Evolutionary conservation across 345 rosid species (phyloP).

Genomic region (Sonneratia caseolaris): DNA sequence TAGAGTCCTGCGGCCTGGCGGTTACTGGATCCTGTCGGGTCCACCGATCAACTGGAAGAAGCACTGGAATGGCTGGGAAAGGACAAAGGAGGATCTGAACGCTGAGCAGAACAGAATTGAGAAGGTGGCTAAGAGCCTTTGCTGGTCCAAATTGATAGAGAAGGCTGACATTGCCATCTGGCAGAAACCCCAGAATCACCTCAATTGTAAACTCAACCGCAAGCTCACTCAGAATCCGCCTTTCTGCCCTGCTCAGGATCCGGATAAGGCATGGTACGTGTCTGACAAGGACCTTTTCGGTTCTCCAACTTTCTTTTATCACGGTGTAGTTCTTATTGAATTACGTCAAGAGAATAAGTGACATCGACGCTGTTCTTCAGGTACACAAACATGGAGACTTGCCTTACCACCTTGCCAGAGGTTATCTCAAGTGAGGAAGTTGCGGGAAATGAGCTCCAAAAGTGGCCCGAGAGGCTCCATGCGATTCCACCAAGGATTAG

Average conservation of each 20-base stretch:
- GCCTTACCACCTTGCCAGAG: slow-evolving; percentile 45
- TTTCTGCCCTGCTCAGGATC: slow-evolving; percentile 30
- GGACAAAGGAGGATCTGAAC: slow-evolving; percentile 36
- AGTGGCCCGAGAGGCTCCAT: slow-evolving; percentile 48
- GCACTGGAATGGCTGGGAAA: slow-evolving; percentile 44
- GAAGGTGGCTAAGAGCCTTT: slow-evolving; percentile 32
- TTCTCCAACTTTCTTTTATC: not conserved
- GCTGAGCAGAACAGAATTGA: slow-evolving; percentile 41
- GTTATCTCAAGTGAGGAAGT: slow-evolving; percentile 22
- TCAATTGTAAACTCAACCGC: slow-evolving; percentile 29
- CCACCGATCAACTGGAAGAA: slow-evolving; percentile 57
- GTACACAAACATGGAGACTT: slow-evolving; percentile 52
- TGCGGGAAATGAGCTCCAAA: slow-evolving; percentile 41
- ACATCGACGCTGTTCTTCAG: slow-evolving; percentile 12
- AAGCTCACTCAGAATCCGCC: slow-evolving; percentile 22
- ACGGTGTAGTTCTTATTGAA: not conserved
- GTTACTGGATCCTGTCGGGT: slow-evolving; percentile 67
- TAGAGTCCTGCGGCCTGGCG: slow-evolving; percentile 56
- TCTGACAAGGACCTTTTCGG: not conserved
- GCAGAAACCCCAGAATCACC: slow-evolving; percentile 57
- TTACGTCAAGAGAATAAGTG: not conserved
- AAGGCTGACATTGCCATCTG: slow-evolving; percentile 51
- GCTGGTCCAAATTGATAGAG: slow-evolving; percentile 50
- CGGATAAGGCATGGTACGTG: slow-evolving; percentile 13
- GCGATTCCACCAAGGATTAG: slow-evolving; percentile 55